Percentiles rank a stretch among this genome's conserved stretches.
These are phyloP conservation scores for Metschnikowia corniflorae DNA, from an alignment of 805 yeast species.

Conservation along the genomic window DNA sequence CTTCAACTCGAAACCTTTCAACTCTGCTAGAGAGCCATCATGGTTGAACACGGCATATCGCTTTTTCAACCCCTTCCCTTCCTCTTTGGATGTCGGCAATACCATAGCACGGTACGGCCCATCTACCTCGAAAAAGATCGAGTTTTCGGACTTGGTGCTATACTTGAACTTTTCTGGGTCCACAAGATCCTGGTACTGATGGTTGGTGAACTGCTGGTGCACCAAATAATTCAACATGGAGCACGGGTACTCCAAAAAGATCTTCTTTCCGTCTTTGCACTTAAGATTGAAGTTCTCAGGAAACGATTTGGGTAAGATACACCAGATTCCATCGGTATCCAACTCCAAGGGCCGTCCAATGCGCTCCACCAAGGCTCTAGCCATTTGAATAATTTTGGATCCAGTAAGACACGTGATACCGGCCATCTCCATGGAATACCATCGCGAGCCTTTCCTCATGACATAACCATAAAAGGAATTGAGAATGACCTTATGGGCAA, in stretches of 20 bases:
- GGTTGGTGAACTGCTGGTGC: constrained; percentile 86
- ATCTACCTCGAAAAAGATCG: constrained; percentile 96
- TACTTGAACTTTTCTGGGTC: constrained; percentile 69
- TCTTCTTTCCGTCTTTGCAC: constrained; percentile 71
- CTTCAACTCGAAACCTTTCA: constrained; percentile 94
- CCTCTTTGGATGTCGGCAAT: constrained; percentile 94
- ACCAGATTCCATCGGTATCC: constrained; percentile 99
- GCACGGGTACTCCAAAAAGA: constrained; percentile 86
- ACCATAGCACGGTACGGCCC: constrained; percentile 99
- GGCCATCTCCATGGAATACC: constrained; percentile 99
- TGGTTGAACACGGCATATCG: constrained; percentile 95
- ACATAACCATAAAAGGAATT: constrained; percentile 98
- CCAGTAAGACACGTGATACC: constrained; percentile 98
- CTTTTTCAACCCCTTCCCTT: constrained; percentile 93
- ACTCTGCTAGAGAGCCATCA: constrained; percentile 90
- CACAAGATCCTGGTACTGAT: constrained; percentile 84
- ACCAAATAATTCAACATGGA: constrained; percentile 93
- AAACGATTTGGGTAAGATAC: constrained; percentile 88
- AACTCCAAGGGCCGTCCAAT: constrained; percentile 93
- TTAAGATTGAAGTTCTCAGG: constrained; percentile 82
- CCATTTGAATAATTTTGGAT: constrained; percentile 97
- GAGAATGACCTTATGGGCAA: constrained; percentile 94
- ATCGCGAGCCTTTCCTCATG: constrained; percentile 97
- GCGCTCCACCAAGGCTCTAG: constrained; percentile 84
- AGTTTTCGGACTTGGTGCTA: constrained; percentile 79